Evolutionary conservation across 2,329 filamentous ascomycete species (phyloP).

Genomic region (Microdochium paspali): DNA sequence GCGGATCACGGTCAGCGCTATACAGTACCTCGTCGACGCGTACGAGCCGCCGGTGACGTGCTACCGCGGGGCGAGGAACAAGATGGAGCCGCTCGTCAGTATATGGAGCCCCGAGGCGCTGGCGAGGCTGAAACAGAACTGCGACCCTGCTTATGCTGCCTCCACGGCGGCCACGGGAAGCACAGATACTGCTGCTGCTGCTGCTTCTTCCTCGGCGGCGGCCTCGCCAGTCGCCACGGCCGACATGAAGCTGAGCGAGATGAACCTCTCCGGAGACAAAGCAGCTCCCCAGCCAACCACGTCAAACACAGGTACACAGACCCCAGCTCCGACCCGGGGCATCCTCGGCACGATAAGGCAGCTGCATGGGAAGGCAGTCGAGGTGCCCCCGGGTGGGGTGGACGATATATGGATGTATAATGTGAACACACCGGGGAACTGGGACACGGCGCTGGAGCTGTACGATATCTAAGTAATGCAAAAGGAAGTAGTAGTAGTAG

Average conservation of each 20-base stretch:
- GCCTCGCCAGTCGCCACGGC: not conserved
- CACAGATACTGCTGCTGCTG: no score
- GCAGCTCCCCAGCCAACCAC: not conserved
- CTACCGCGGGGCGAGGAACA: conserved; percentile 18
- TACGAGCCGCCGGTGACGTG: conserved; percentile 20
- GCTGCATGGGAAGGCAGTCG: not conserved
- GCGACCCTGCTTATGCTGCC: not conserved
- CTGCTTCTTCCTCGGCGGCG: no score
- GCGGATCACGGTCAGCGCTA: conserved; percentile 13
- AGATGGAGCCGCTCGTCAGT: conserved; percentile 22
- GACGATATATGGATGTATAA: not conserved
- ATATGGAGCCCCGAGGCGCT: conserved; percentile 24
- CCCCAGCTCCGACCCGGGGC: not conserved
- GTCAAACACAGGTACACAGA: not conserved
- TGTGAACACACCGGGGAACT: not conserved
- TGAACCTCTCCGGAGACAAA: not conserved
- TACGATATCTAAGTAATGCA: not conserved
- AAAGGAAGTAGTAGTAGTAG: no score
- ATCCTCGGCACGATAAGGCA: not conserved
- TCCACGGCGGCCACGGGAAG: no score
- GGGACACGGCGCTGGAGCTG: not conserved
- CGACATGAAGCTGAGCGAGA: not conserved
- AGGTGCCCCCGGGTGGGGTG: not conserved
- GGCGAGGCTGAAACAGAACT: conserved; percentile 5
- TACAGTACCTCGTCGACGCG: conserved; percentile 15